These are phyloP conservation scores for Trichoderma orchidacearum DNA, from an alignment of 495 filamentous ascomycete genomes.

Conservation along the genomic window DNA sequence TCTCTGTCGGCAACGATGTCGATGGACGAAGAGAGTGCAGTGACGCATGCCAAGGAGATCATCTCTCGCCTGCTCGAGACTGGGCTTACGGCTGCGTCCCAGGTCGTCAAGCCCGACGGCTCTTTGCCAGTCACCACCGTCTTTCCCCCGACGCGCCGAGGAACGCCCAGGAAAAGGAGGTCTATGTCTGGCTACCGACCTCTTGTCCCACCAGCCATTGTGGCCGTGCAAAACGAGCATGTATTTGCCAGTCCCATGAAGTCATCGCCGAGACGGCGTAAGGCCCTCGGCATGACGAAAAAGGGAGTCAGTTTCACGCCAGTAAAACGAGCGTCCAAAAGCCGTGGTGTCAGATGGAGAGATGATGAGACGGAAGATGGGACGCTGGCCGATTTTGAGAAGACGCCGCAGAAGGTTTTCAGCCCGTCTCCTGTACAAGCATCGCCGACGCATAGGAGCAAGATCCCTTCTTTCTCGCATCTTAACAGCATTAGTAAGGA, in stretches of 20 bases:
- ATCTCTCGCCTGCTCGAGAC: constrained; percentile 65
- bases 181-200: constrained; percentile 13
- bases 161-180: constrained; percentile 51
- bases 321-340: constrained; percentile 47
- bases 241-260: constrained; percentile 40
- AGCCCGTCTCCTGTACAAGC: constrained; percentile 8
- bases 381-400: constrained; percentile 73
- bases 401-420: constrained; percentile 57
- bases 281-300: constrained; percentile 45
- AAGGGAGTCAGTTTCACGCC: constrained; percentile 77
- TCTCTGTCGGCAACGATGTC: constrained; percentile 66
- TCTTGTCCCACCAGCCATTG: constrained; percentile 18
- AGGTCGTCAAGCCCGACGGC: constrained; percentile 85
- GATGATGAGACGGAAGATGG: constrained; percentile 78
- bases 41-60: constrained; percentile 64
- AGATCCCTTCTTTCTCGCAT: not conserved
- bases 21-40: constrained; percentile 70
- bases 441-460: constrained; percentile 23
- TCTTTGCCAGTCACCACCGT: constrained; percentile 41
- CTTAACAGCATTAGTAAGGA: not conserved
- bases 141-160: constrained; percentile 52
- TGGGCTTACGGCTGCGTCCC: constrained; percentile 56
- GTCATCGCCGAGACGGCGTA: constrained; percentile 69
- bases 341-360: constrained; percentile 73
- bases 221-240: constrained; percentile 21